Base-by-base conservation (phyloP, 805 yeast species). In the Starmerella lactis-condensi region DNA sequence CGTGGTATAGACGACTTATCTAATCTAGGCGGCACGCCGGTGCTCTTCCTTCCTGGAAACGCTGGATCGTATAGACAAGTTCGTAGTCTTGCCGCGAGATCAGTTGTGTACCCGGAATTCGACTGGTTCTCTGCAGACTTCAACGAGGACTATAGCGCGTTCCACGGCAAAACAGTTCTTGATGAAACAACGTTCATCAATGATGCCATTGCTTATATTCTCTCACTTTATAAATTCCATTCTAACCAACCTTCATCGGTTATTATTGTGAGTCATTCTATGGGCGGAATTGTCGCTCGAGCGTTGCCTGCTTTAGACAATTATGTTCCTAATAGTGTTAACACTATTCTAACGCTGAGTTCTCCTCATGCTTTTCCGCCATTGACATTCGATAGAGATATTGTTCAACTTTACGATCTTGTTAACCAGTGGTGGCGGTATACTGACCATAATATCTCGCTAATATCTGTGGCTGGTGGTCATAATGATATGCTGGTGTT, bases 221-320 rank as follows among this genome's bases (percentile, higher is more conserved):
- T 89, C 12, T 65, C 69, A 3, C 55, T 85, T 4, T 85, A 85
- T 45, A 45, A 50, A 6, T 56, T 26, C 23, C 28, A 30, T 31
- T 8, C 26, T 30, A 30, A 54, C 49, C 12, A 29, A 20, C 89
- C 89, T 0, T 50, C 52, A 17, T 75, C 93, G 0, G 92, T 85
- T 2, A 67, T 85, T 0, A 49, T 85, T 0, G 41, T 85, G 1
- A 94, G 81, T 2, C 98, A 85, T 56, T 85, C 96, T 1, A 85
- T 85, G 98, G 98, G 98, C 25, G 98, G 98, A 3, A 67, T 85
- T 12, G 96, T 89, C 1, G 76, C 93, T 3, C 62, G 96, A 36
- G 72, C 79, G 0, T 69, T 83, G 69, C 62, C 79, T 5, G 71
- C 91, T 0, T 54, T 85, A 32, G 75, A 81, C 1, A 83, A 81